Conservation (phyloP, 768 basidiomycete genomes). For the Pulveroboletus sp. region DNA sequence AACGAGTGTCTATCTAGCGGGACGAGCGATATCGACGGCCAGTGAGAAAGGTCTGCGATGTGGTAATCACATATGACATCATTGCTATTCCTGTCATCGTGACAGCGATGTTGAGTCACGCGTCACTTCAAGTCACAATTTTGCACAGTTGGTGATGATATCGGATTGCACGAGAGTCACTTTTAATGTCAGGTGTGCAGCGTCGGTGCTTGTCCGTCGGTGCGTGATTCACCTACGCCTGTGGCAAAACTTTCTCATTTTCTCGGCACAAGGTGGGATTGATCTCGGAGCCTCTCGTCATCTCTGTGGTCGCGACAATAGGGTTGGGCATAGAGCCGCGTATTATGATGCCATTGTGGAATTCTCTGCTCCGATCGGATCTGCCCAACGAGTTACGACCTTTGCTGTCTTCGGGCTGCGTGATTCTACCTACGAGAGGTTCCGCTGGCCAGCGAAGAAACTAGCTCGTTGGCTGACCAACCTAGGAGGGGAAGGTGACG, state of each 20-base stretch:
- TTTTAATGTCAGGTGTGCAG: constrained; percentile 41
- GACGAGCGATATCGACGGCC: too few species aligned
- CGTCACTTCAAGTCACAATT: too few species aligned
- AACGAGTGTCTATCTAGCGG: too few species aligned
- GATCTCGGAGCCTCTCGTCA: constrained; percentile 58
- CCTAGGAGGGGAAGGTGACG: constrained; percentile 85
- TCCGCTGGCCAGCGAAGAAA: constrained; percentile 90
- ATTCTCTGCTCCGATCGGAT: constrained; percentile 67
- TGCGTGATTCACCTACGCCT: constrained; percentile 5
- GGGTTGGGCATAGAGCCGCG: constrained; percentile 81
- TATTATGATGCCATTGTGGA: constrained; percentile 76
- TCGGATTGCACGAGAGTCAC: constrained; percentile 56
- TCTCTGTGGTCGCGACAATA: constrained; percentile 82
- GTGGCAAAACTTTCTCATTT: background rate
- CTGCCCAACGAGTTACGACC: constrained; percentile 66
- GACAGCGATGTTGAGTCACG: too few species aligned
- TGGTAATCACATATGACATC: too few species aligned
- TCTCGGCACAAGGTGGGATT: constrained; percentile 61
- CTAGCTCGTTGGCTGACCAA: constrained; percentile 58
- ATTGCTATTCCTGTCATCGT: too few species aligned
- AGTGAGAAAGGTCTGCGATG: too few species aligned
- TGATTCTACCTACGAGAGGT: constrained; percentile 82
- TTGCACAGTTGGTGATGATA: too few species aligned
- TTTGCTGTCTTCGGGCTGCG: constrained; percentile 86
- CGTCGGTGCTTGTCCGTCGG: constrained; percentile 32